Conservation (phyloP, 1,284 basidiomycete genomes). For the Stereum hirsutum region DNA sequence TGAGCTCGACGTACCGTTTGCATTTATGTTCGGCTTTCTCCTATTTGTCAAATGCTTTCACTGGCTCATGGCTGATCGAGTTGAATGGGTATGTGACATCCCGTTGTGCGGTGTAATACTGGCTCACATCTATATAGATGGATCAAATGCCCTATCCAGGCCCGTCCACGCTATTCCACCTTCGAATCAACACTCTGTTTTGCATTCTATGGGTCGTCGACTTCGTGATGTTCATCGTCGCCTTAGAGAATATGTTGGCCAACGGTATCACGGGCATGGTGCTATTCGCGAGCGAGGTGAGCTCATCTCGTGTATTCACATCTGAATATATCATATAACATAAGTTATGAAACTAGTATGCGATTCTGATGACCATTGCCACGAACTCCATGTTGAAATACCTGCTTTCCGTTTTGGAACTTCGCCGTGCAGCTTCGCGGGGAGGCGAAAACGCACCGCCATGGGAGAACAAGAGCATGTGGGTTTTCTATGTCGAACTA, state of each 20-base stretch:
- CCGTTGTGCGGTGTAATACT: neutral
- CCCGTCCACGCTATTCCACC: slow-evolving; percentile 75
- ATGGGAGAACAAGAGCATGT: slow-evolving; percentile 99
- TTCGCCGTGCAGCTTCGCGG: slow-evolving; percentile 63
- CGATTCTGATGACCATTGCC: slow-evolving; percentile 80
- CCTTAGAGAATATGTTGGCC: slow-evolving; percentile 70
- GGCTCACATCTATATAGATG: slow-evolving; percentile 52
- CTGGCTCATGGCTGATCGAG: slow-evolving; percentile 90
- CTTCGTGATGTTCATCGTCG: slow-evolving; percentile 63
- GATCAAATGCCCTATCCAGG: slow-evolving; percentile 90
- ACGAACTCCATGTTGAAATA: slow-evolving; percentile 82
- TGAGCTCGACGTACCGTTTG: slow-evolving; percentile 89
- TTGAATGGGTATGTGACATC: slow-evolving; percentile 79
- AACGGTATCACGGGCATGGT: slow-evolving; percentile 86
- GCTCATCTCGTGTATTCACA: slow-evolving; percentile 18
- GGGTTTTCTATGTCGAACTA: slow-evolving; percentile 90
- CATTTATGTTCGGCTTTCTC: slow-evolving; percentile 85
- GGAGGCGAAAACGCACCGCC: slow-evolving; percentile 84
- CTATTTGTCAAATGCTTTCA: slow-evolving; percentile 97
- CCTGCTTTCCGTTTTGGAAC: slow-evolving; percentile 75
- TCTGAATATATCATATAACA: neutral
- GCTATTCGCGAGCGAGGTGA: slow-evolving; percentile 89
- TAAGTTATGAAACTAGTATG: slow-evolving; percentile 52
- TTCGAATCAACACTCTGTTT: slow-evolving; percentile 73
- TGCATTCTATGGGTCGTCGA: slow-evolving; percentile 65